A percentile compares a stretch with the other conserved stretches of the same genome.
Evolutionary conservation across 2,329 filamentous ascomycete species (phyloP).

Genomic region (Aureobasidium sp.): DNA sequence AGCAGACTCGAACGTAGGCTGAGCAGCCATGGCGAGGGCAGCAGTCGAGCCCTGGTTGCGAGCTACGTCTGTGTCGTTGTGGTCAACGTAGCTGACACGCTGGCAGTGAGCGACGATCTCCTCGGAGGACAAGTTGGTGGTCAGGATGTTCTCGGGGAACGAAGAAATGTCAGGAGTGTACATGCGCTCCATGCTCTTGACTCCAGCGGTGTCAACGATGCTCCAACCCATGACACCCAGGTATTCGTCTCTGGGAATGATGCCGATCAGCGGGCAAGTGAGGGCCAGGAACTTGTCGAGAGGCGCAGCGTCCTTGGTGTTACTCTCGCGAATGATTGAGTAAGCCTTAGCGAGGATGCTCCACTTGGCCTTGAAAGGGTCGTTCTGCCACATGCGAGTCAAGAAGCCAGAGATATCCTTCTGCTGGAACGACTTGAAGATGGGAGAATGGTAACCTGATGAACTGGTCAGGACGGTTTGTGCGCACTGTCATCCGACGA

Average conservation of each 20-base stretch:
- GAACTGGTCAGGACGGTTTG: not conserved
- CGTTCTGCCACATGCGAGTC: conserved; percentile 41
- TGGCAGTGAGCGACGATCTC: conserved; percentile 26
- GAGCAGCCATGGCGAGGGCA: conserved; percentile 17
- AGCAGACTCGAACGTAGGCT: not conserved
- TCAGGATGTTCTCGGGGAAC: conserved; percentile 17
- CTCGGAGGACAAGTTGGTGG: conserved; percentile 26
- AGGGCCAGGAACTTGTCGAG: conserved; percentile 41
- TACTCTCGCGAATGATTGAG: conserved; percentile 44
- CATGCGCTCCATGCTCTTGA: conserved; percentile 19
- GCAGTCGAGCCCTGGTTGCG: conserved; percentile 15
- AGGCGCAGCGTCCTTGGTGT: conserved; percentile 38
- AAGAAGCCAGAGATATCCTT: conserved; percentile 45
- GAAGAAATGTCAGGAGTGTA: conserved; percentile 14
- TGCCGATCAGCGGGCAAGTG: conserved; percentile 38
- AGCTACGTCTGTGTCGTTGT: conserved; percentile 13
- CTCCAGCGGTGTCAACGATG: conserved; percentile 23
- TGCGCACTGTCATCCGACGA: not conserved
- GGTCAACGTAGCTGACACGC: conserved; percentile 20
- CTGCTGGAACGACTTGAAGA: conserved; percentile 27
- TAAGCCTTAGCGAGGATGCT: conserved; percentile 47
- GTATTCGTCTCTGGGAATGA: conserved; percentile 39
- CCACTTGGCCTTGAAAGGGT: conserved; percentile 45
- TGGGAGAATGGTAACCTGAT: not conserved
- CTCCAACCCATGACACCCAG: conserved; percentile 40